Evolutionary conservation across 257 asterid species (phyloP), one percentile per base, ranked within the genome.

Genomic region (Solanum bulbocastanum): DNA sequence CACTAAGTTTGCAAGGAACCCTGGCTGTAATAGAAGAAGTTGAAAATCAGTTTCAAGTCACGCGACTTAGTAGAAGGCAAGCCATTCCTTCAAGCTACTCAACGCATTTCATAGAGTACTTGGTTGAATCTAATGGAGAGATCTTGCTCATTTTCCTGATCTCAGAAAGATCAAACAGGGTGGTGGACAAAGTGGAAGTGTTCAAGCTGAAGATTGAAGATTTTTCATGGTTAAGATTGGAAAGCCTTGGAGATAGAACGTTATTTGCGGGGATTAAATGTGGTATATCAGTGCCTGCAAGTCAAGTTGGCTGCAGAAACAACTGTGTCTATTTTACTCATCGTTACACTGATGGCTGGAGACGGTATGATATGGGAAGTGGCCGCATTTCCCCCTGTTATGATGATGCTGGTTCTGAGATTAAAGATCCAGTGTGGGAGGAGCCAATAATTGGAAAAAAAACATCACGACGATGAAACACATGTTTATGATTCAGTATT

Each of bases 1-100:
- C 91, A 15, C 39, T 87, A 37, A 90, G 92, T 42, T 84, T 83
- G 88, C 91, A 92, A 35, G 93, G 92, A n/a, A 74, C 90, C 20
- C 86, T 92, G 13, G 90, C 88, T 36, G 90, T 90, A 7, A 83
- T 89, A 23, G 89, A 91, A 62, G 91, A 76, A 11, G 39, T 16
- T 25, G 91, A 83, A 85, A 75, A 89, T 81, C 9, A 79, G 12
- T 86, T 91, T 20, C 37, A 44, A 46, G 87, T 92, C 52, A 87
- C 91, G 11, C 66, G 22, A 1, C 11, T 86, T 7, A 87, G 94
- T 33, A 72, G 33, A 58, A 87, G 40, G 58, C 79, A 87, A 72
- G 89, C 89, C 22, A 89, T 89, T 60, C 93, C 93, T 39, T 73
- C 86, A 11, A 42, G 16, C 15, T 72, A 58, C 46, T 88, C 91